These are phyloP conservation scores for Globisporangium middletonii DNA, from an alignment of 352 stramenopile genomes.

Conservation along the genomic window DNA sequence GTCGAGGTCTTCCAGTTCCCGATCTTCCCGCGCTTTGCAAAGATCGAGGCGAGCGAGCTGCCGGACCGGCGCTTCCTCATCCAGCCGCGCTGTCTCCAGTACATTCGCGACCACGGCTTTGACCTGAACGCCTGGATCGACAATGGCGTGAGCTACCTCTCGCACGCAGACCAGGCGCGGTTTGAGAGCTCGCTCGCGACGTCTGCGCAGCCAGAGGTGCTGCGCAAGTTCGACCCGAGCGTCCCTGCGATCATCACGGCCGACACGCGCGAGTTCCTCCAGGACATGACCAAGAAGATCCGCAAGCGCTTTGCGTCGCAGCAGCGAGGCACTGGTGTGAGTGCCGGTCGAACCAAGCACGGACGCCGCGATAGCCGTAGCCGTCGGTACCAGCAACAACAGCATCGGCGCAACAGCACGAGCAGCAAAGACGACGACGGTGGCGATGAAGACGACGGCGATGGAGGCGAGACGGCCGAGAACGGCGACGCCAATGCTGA, in stretches of 20 bases:
- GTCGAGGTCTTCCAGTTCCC: constrained; percentile 72
- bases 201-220: constrained; percentile 28
- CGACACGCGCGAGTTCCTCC: constrained; percentile 37
- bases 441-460: background rate
- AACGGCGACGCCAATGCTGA: background rate
- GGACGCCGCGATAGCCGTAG: background rate
- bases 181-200: constrained; percentile 15
- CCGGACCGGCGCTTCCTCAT: constrained; percentile 58
- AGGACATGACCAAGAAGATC: constrained; percentile 26
- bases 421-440: background rate
- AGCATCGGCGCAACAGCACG: background rate
- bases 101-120: constrained; percentile 71
- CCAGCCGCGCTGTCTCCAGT: constrained; percentile 72
- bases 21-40: constrained; percentile 53
- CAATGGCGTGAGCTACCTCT: constrained; percentile 62
- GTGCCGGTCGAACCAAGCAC: background rate
- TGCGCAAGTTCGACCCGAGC: constrained; percentile 27
- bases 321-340: background rate
- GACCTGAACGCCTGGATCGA: constrained; percentile 78
- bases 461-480: background rate
- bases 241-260: constrained; percentile 28
- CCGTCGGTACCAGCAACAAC: constrained; percentile 3
- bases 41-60: constrained; percentile 17
- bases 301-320: constrained; percentile 10
- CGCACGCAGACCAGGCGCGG: constrained; percentile 43